Conservation (phyloP, 1,284 basidiomycete genomes). For the Ceratobasidium sp. region DNA sequence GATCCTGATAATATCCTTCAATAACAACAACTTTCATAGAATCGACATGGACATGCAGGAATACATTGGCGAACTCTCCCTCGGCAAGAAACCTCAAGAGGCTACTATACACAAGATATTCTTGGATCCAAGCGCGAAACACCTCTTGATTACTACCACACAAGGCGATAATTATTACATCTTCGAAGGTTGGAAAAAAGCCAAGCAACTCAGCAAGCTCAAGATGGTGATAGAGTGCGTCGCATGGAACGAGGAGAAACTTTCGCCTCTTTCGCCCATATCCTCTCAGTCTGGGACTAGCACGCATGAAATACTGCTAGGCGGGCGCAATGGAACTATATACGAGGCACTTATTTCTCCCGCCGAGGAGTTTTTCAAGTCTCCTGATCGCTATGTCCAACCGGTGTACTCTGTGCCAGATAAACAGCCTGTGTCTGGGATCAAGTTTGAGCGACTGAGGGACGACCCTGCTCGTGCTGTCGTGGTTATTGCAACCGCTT, state of each 20-base stretch:
- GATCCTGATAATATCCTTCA: slow-evolving; percentile 84
- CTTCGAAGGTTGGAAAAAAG: slow-evolving; percentile 83
- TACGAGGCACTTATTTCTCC: slow-evolving; percentile 89
- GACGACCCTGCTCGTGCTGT: slow-evolving; percentile 61
- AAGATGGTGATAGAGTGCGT: slow-evolving; percentile 91
- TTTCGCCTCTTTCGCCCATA: slow-evolving; percentile 58
- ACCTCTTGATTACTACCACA: slow-evolving; percentile 86
- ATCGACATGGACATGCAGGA: slow-evolving; percentile 88
- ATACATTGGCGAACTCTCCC: slow-evolving; percentile 78
- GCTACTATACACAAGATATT: slow-evolving; percentile 83
- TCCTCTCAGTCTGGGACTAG: slow-evolving; percentile 67
- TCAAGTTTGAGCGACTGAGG: slow-evolving; percentile 80
- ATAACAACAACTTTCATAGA: slow-evolving; percentile 81
- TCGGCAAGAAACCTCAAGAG: slow-evolving; percentile 70
- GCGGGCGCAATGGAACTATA: slow-evolving; percentile 84
- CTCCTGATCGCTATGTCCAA: slow-evolving; percentile 84
- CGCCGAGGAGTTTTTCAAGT: slow-evolving; percentile 92
- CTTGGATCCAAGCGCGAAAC: slow-evolving; percentile 91
- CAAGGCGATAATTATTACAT: slow-evolving; percentile 97
- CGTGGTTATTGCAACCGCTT: slow-evolving; percentile 87
- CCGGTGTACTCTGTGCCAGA: slow-evolving; percentile 84
- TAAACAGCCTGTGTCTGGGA: slow-evolving; percentile 80
- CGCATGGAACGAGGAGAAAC: slow-evolving; percentile 78
- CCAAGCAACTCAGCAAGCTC: slow-evolving; percentile 81
- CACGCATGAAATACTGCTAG: slow-evolving; percentile 90